phyloP scores from a whole-genome alignment of 192 early-diverging fungal genomes.

The Coemansia sp. region DNA sequence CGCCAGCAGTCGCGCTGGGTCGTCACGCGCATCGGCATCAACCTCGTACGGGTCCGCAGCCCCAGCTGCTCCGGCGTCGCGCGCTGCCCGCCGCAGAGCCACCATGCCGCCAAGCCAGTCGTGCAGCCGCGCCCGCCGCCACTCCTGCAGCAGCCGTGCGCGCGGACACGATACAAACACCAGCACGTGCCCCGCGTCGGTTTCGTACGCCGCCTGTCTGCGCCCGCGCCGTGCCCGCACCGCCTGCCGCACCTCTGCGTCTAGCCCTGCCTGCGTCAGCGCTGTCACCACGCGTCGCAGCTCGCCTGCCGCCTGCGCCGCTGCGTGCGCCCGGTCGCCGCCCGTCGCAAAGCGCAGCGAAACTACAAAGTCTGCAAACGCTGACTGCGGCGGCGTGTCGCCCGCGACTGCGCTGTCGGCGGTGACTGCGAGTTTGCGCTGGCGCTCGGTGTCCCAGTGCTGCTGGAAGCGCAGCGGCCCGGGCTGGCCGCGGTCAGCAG shows the following conservation, averaged over 20 bases:
- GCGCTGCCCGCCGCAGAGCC: constrained; percentile 25
- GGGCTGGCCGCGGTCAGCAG: not conserved
- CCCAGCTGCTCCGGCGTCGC: constrained; percentile 11
- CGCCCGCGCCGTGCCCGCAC: constrained; percentile 27
- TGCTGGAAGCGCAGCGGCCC: constrained; percentile 27
- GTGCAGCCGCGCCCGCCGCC: constrained; percentile 57
- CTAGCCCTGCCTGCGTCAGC: constrained; percentile 61
- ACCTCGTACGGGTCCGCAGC: constrained; percentile 34
- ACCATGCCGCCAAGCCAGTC: constrained; percentile 73
- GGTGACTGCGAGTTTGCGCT: not conserved
- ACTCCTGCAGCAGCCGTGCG: constrained; percentile 54
- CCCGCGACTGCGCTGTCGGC: not conserved
- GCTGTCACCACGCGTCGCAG: constrained; percentile 59
- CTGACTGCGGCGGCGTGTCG: constrained; percentile 2
- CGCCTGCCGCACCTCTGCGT: constrained; percentile 63
- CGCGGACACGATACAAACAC: constrained; percentile 70
- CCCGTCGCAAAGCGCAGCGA: constrained; percentile 19
- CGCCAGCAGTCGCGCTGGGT: constrained; percentile 35
- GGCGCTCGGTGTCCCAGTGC: constrained; percentile 35
- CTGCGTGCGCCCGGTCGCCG: constrained; percentile 4
- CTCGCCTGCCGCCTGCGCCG: constrained; percentile 34
- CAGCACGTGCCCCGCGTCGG: constrained; percentile 52
- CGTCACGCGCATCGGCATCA: constrained; percentile 34
- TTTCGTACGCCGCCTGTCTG: constrained; percentile 7
- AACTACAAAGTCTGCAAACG: constrained; percentile 49